Conservation (phyloP, 202 grass and related monocot genomes). For the Sporobolus alterniflorus region DNA sequence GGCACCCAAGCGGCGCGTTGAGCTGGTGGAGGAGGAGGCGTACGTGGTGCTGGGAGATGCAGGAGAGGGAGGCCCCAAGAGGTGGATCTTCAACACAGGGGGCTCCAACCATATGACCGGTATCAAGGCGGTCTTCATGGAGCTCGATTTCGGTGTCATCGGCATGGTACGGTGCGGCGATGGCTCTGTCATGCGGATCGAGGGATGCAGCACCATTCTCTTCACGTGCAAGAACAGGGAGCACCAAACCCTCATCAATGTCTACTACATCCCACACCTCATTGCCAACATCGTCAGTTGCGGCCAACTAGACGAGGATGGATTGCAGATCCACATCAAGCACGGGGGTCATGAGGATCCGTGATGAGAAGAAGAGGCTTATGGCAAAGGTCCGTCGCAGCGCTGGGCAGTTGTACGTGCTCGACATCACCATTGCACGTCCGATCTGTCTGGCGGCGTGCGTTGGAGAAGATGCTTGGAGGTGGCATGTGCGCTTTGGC, state of each 20-base stretch:
- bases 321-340: no score
- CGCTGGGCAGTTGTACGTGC: no score
- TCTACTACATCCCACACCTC: not conserved
- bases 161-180: not conserved
- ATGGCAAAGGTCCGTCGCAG: no score
- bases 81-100: not conserved
- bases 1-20: not conserved
- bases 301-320: not conserved
- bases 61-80: accelerated
- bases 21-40: not conserved
- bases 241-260: not conserved
- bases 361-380: no score
- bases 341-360: no score
- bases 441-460: not conserved
- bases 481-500: not conserved
- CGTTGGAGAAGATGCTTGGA: not conserved
- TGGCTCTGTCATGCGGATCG: not conserved
- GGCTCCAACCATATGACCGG: not conserved
- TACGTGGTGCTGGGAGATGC: not conserved
- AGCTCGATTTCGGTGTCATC: not conserved
- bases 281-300: not conserved
- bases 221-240: not conserved
- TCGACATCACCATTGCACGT: not conserved
- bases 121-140: accelerated
- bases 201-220: not conserved